A percentile compares a stretch with the other conserved stretches of the same genome.
These are phyloP conservation scores for Brassica rapa DNA, from an alignment of 345 rosid species.

Conservation along the genomic window DNA sequence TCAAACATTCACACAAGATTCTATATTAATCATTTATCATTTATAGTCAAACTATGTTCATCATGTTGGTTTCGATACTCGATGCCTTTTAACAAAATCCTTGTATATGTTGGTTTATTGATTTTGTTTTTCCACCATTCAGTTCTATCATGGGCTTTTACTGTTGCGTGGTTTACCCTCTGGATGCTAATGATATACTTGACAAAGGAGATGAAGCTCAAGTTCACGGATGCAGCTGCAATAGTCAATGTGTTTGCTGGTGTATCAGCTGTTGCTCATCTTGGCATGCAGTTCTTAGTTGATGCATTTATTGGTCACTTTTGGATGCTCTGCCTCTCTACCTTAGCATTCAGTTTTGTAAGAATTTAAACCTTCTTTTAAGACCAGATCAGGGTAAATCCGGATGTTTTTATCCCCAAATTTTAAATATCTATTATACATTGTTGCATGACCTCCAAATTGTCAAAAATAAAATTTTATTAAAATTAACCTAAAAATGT, in stretches of 20 bases:
- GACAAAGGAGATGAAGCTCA: conserved; percentile 35
- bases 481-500: too few species aligned
- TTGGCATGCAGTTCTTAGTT: conserved; percentile 36
- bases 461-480: too few species aligned
- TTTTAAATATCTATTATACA: too few species aligned
- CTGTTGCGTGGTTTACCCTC: conserved; percentile 38
- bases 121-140: not conserved
- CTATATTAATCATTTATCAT: not conserved
- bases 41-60: conserved; percentile 1
- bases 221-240: conserved; percentile 36
- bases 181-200: conserved; percentile 43
- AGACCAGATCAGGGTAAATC: too few species aligned
- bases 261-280: conserved; percentile 37
- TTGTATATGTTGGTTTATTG: not conserved
- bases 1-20: not conserved
- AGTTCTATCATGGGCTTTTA: conserved; percentile 40
- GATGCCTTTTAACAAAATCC: not conserved
- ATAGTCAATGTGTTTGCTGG: conserved; percentile 40
- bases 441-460: too few species aligned
- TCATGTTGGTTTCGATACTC: not conserved
- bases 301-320: conserved; percentile 38
- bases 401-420: too few species aligned
- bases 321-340: conserved; percentile 43
- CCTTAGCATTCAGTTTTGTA: conserved; percentile 31
- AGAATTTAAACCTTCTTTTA: not conserved